These are phyloP conservation scores for Teunomyces aglyptinius DNA, from an alignment of 805 yeast genomes.

Conservation along the genomic window DNA sequence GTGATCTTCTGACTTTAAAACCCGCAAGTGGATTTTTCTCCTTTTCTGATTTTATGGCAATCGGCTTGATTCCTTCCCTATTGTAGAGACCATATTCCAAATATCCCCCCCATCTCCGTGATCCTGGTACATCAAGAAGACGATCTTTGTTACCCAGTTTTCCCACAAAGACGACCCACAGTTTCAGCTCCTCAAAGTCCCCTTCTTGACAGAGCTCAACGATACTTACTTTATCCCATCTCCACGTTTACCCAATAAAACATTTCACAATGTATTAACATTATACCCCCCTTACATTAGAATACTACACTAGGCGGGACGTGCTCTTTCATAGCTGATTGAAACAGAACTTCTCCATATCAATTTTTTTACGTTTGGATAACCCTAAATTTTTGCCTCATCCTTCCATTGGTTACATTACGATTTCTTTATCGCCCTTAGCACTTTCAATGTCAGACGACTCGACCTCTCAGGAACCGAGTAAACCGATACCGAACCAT, in stretches of 20 bases:
- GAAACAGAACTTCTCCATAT: not conserved
- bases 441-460: conserved; percentile 5
- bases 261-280: conserved; percentile 1
- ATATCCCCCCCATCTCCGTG: not conserved
- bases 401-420: not conserved
- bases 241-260: not conserved
- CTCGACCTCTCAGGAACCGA: not conserved
- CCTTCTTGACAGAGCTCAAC: not conserved
- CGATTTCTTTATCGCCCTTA: not conserved
- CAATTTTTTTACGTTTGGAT: not conserved
- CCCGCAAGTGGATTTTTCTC: not conserved
- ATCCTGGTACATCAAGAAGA: not conserved
- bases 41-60: conserved; percentile 1
- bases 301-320: not conserved
- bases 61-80: conserved; percentile 1
- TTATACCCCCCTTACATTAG: not conserved
- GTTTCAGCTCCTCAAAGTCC: not conserved
- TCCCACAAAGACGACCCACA: not conserved
- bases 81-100: not conserved
- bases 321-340: conserved; percentile 1
- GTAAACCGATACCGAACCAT: not conserved
- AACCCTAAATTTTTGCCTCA: not conserved
- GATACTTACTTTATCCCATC: not conserved
- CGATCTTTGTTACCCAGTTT: not conserved
- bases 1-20: conserved; percentile 14